Conservation (phyloP, 2,329 filamentous ascomycete genomes). For the Hypoxylon sp. region DNA sequence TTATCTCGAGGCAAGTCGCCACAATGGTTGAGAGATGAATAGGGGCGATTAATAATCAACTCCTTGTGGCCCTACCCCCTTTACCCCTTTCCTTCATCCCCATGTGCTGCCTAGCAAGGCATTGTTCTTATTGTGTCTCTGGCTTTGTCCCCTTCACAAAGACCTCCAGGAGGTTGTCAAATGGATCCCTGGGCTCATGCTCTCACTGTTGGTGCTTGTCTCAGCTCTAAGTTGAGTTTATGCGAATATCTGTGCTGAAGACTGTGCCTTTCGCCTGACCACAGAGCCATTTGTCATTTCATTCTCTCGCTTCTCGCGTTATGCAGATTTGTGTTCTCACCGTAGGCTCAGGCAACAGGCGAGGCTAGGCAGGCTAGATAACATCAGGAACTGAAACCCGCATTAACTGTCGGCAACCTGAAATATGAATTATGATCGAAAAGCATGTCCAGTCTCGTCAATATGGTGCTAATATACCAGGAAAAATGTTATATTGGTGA, state of each 20-base stretch:
- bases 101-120: not conserved
- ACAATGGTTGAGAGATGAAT: slow-evolving; percentile 11
- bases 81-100: not conserved
- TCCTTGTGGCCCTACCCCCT: not conserved
- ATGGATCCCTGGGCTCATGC: not conserved
- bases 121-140: not conserved
- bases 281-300: not conserved
- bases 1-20: not conserved
- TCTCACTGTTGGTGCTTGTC: not conserved
- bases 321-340: not conserved
- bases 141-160: not conserved
- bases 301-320: not conserved
- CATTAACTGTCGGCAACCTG: not conserved
- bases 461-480: not conserved
- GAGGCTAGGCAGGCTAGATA: not conserved
- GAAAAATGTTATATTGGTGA: not conserved
- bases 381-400: not conserved
- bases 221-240: not conserved
- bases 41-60: slow-evolving; percentile 10
- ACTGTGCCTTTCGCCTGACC: not conserved
- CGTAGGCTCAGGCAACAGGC: not conserved
- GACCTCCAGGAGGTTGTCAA: not conserved
- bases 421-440: not conserved
- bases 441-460: not conserved
- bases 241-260: not conserved